Evolutionary conservation across 1,284 basidiomycete genomes (phyloP).

Genomic region (Sanghuangporus sanghuang): DNA sequence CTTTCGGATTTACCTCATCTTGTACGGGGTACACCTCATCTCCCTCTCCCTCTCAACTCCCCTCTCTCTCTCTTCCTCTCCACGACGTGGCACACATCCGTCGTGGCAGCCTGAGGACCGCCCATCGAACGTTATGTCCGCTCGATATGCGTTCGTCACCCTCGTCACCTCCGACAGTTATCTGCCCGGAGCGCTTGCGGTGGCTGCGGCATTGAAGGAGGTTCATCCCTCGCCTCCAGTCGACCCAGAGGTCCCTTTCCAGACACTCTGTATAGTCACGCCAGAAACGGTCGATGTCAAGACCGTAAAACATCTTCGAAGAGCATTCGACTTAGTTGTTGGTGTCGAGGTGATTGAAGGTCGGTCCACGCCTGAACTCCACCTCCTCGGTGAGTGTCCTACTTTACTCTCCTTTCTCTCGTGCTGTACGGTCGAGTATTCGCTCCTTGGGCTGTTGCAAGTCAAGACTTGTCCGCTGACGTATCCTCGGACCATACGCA

Average conservation of each 20-base stretch:
- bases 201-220: constrained; percentile 79
- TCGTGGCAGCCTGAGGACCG: not conserved
- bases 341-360: constrained; percentile 86
- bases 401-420: not conserved
- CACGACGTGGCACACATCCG: not conserved
- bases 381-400: constrained; percentile 72
- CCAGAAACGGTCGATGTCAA: constrained; percentile 89
- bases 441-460: not conserved
- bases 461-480: not conserved
- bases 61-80: not conserved
- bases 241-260: constrained; percentile 60
- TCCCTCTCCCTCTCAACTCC: not conserved
- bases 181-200: constrained; percentile 86
- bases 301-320: constrained; percentile 76
- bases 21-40: not conserved
- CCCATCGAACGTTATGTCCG: constrained; percentile 41
- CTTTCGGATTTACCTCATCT: constrained; percentile 1
- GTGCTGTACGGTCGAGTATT: not conserved
- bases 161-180: constrained; percentile 89
- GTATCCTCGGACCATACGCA: not conserved
- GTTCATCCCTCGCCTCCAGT: constrained; percentile 58
- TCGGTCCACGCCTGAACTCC: constrained; percentile 58
- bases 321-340: constrained; percentile 80
- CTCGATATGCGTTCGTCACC: constrained; percentile 78
- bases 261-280: constrained; percentile 91